These are phyloP conservation scores for Xylaria acuta DNA, from an alignment of 495 filamentous ascomycete species.

Conservation along the genomic window DNA sequence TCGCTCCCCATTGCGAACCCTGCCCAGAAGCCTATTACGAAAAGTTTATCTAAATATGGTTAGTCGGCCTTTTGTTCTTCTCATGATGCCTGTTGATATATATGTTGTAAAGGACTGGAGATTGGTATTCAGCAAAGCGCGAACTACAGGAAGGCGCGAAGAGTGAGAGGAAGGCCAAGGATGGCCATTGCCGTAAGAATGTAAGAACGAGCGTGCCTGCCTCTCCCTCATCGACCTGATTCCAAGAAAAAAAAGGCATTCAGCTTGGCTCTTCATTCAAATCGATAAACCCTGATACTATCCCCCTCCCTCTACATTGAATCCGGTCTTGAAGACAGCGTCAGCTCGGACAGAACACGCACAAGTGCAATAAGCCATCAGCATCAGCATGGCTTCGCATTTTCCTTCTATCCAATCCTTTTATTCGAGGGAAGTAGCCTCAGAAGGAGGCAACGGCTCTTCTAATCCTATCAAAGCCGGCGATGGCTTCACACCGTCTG, in stretches of 20 bases:
- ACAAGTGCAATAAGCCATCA: background rate
- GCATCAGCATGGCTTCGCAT: constrained; percentile 43
- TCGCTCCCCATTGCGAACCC: background rate
- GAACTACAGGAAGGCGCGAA: background rate
- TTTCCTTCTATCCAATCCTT: constrained; percentile 62
- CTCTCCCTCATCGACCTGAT: background rate
- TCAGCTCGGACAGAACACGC: background rate
- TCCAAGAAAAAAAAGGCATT: background rate
- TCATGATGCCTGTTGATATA: no score
- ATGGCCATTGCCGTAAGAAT: background rate
- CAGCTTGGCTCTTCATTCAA: background rate
- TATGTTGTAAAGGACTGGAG: background rate
- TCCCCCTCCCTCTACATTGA: no score
- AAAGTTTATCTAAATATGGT: background rate
- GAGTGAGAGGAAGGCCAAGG: background rate
- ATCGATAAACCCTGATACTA: background rate
- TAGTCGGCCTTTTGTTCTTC: no score
- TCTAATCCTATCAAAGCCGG: constrained; percentile 29
- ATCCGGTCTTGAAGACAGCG: background rate
- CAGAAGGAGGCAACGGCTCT: constrained; percentile 23
- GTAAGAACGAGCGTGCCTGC: background rate
- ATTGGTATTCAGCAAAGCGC: background rate
- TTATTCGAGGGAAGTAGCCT: constrained; percentile 45
- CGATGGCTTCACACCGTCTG: constrained; percentile 59
- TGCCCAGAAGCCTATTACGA: background rate